These are phyloP conservation scores for Mycena amicta DNA, from an alignment of 768 basidiomycete species.

Conservation along the genomic window DNA sequence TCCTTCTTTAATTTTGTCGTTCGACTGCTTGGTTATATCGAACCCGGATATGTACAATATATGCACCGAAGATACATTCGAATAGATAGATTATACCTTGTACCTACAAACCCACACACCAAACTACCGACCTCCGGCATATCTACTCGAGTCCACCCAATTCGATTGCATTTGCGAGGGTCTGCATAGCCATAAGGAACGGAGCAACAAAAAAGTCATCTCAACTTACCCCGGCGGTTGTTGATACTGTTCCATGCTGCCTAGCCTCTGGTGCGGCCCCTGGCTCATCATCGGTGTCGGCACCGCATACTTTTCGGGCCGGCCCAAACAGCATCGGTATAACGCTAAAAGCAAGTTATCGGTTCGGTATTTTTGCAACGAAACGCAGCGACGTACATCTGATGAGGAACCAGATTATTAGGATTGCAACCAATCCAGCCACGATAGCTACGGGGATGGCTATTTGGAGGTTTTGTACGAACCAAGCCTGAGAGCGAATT, in stretches of 20 bases:
- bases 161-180: too few relatives aligned
- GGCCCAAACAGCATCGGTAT: constrained; percentile 15
- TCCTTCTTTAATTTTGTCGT: too few relatives aligned
- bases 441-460: constrained; percentile 79
- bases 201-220: too few relatives aligned
- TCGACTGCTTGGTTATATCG: too few relatives aligned
- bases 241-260: neutral
- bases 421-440: constrained; percentile 60
- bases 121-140: too few relatives aligned
- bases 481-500: constrained; percentile 61
- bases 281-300: neutral
- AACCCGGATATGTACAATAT: too few relatives aligned
- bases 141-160: too few relatives aligned
- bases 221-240: too few relatives aligned
- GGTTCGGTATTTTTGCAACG: neutral
- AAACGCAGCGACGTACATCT: constrained; percentile 36
- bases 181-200: too few relatives aligned
- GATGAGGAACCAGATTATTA: constrained; percentile 55
- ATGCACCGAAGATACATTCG: too few relatives aligned
- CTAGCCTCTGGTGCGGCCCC: neutral
- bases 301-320: constrained; percentile 2
- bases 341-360: constrained; percentile 4
- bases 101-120: too few relatives aligned
- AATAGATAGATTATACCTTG: too few relatives aligned
- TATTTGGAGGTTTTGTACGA: constrained; percentile 73